Conservation (phyloP, 371 early-diverging fungal species). For the Umbelopsis sp. region DNA sequence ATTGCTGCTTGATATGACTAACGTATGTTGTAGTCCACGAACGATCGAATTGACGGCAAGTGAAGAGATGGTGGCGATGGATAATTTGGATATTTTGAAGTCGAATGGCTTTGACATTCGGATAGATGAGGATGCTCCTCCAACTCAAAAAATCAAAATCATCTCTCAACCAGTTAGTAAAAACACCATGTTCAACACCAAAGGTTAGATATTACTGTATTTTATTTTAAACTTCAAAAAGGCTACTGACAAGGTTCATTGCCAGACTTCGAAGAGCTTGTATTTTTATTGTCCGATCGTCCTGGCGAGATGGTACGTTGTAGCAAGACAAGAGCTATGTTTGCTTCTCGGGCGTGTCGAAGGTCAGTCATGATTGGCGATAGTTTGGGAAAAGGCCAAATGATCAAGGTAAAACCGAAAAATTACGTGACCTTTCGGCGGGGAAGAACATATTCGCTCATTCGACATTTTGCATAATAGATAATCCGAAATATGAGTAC, state of each 20-base stretch:
- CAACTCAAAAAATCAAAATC: slow-evolving; percentile 67
- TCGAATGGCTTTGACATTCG: slow-evolving; percentile 82
- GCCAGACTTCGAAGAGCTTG: slow-evolving; percentile 74
- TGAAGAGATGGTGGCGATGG: slow-evolving; percentile 81
- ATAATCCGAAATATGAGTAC: slow-evolving; percentile 79
- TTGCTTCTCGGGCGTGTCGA: slow-evolving; percentile 82
- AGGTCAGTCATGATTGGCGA: slow-evolving; percentile 84
- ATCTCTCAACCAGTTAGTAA: slow-evolving; percentile 71
- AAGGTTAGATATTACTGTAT: slow-evolving; percentile 28
- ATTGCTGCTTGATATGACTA: background rate
- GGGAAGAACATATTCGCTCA: background rate
- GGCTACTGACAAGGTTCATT: slow-evolving; percentile 10
- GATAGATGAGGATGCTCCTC: slow-evolving; percentile 56
- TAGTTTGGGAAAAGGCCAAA: slow-evolving; percentile 64
- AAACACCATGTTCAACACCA: slow-evolving; percentile 61
- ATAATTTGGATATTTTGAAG: slow-evolving; percentile 70
- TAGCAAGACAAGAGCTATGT: slow-evolving; percentile 63
- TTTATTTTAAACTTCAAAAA: slow-evolving; percentile 26
- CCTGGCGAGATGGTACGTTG: slow-evolving; percentile 66
- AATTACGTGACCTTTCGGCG: background rate
- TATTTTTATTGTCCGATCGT: slow-evolving; percentile 47
- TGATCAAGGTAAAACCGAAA: slow-evolving; percentile 57
- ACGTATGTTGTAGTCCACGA: slow-evolving; percentile 32
- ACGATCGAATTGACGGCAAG: slow-evolving; percentile 73
- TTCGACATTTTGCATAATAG: slow-evolving; percentile 24